Evolutionary conservation across 495 filamentous ascomycete genomes (phyloP).

Genomic region (Penicillium cataractarum): DNA sequence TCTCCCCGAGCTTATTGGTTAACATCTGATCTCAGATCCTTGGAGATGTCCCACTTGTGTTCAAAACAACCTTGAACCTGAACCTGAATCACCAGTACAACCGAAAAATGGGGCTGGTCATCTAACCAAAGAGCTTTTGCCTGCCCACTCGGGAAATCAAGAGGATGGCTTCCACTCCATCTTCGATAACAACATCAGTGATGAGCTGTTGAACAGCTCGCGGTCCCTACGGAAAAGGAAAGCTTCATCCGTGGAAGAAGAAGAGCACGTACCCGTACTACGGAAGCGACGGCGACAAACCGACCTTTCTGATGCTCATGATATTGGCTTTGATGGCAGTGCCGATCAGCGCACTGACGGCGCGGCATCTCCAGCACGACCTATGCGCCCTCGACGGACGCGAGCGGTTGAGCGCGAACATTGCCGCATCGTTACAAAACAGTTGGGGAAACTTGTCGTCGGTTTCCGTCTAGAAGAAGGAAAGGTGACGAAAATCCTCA

Average conservation of each 20-base stretch:
- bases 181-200: slow-evolving; percentile 74
- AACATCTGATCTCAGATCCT: slow-evolving; percentile 42
- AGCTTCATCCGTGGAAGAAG: slow-evolving; percentile 57
- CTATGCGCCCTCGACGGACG: slow-evolving; percentile 38
- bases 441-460: slow-evolving; percentile 55
- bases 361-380: slow-evolving; percentile 34
- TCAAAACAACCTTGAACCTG: slow-evolving; percentile 63
- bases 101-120: slow-evolving; percentile 52
- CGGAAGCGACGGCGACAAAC: slow-evolving; percentile 50
- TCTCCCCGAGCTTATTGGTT: slow-evolving; percentile 21
- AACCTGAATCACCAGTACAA: slow-evolving; percentile 44
- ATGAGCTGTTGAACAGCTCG: slow-evolving; percentile 84
- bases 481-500: slow-evolving; percentile 62
- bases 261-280: slow-evolving; percentile 52
- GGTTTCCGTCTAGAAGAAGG: slow-evolving; percentile 61
- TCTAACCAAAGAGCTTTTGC: slow-evolving; percentile 74
- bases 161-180: slow-evolving; percentile 84
- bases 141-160: slow-evolving; percentile 66
- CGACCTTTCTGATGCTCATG: slow-evolving; percentile 27
- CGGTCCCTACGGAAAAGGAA: slow-evolving; percentile 88
- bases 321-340: slow-evolving; percentile 23
- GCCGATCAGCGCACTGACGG: slow-evolving; percentile 21
- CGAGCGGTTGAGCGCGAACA: slow-evolving; percentile 40
- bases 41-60: slow-evolving; percentile 86
- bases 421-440: slow-evolving; percentile 40